Evolutionary conservation across 2,329 filamentous ascomycete species (phyloP).

Genomic region (Penicillium hesseltinei): DNA sequence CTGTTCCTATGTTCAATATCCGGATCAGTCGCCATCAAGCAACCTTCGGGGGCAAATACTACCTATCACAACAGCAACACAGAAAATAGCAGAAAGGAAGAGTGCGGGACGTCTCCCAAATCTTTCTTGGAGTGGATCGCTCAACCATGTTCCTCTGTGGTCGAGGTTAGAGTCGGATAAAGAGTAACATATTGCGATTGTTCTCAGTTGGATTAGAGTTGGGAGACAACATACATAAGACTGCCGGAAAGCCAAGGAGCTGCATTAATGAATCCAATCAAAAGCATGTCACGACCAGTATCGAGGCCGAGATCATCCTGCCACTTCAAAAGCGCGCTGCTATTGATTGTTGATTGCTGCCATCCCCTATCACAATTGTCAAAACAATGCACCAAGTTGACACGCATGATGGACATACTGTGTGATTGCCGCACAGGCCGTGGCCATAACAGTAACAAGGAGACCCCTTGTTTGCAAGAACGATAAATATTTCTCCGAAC

Average conservation of each 20-base stretch:
- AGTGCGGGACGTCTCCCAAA: conserved; percentile 37
- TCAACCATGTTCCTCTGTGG: conserved; percentile 16
- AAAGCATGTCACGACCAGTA: background rate
- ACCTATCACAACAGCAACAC: conserved; percentile 1
- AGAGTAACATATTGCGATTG: background rate
- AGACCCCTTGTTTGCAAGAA: background rate
- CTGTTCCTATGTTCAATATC: background rate
- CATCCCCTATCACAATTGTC: conserved; percentile 14
- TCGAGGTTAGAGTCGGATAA: background rate
- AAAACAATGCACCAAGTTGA: background rate
- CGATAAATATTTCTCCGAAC: background rate
- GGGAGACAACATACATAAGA: background rate
- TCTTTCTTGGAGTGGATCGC: conserved; percentile 22
- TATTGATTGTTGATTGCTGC: conserved; percentile 28
- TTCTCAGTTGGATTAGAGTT: no score
- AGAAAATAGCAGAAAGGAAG: conserved; percentile 37
- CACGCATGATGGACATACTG: conserved; percentile 16
- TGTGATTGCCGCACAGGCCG: conserved; percentile 26
- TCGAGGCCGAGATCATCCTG: background rate
- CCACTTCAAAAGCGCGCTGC: conserved; percentile 3
- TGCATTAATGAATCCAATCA: background rate
- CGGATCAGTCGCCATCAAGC: background rate
- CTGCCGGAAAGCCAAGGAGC: conserved; percentile 2
- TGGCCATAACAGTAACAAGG: conserved; percentile 20
- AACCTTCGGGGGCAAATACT: background rate